Conservation (phyloP, 352 stramenopile species). For the Phytophthora fragariae region DNA sequence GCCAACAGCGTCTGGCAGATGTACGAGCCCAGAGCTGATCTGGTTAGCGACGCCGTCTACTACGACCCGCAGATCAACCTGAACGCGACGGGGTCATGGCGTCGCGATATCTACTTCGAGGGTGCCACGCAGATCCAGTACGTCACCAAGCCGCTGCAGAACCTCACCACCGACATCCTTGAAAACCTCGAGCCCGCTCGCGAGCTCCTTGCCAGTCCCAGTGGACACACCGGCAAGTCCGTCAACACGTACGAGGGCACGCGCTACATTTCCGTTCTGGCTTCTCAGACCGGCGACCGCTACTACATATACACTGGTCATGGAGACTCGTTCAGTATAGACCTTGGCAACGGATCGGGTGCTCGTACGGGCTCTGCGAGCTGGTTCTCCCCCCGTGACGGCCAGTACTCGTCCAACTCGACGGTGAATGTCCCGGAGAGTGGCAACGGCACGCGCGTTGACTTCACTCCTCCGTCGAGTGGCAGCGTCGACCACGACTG, state of each 20-base stretch:
- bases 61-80: slow-evolving; percentile 21
- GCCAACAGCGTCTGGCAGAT: slow-evolving; percentile 38
- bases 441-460: slow-evolving; percentile 19
- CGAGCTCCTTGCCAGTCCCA: slow-evolving; percentile 21
- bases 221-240: slow-evolving; percentile 1
- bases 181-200: slow-evolving; percentile 9
- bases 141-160: slow-evolving; percentile 34
- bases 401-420: slow-evolving; percentile 16
- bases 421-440: slow-evolving; percentile 14
- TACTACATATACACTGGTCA: slow-evolving; percentile 34
- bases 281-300: slow-evolving; percentile 16
- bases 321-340: slow-evolving; percentile 28
- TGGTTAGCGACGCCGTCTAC: slow-evolving; percentile 31
- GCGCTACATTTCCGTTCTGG: slow-evolving; percentile 33
- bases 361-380: slow-evolving; percentile 13
- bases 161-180: neutral
- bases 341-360: slow-evolving; percentile 15
- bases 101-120: slow-evolving; percentile 29
- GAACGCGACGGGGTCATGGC: slow-evolving; percentile 32
- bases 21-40: slow-evolving; percentile 28
- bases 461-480: slow-evolving; percentile 30
- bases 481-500: slow-evolving; percentile 33
- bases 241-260: slow-evolving; percentile 29
- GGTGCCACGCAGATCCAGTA: slow-evolving; percentile 31
- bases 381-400: slow-evolving; percentile 38